Base-by-base conservation (phyloP, 345 rosid species). In the Populus alba region DNA sequence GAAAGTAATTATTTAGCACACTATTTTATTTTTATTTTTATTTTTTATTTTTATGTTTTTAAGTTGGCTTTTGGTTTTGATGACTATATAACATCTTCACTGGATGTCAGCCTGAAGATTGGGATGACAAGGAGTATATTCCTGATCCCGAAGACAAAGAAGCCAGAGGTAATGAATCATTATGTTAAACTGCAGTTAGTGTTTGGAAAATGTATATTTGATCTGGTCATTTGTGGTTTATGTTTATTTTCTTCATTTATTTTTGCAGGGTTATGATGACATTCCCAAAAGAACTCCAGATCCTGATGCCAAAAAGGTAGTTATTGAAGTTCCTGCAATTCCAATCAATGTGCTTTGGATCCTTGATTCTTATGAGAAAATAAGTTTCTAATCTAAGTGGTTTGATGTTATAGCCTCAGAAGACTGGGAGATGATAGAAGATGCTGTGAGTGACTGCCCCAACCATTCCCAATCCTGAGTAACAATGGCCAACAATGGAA, bases 391-490 rank as follows among this genome's bases (percentile, higher is more conserved):
- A 81, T 75, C 72, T 49, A 76, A 37, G 45, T 66, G 18, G 55
- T 62, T 67, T 72, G 17, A 23, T 15, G 43, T 31, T 73, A 45
- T 83, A 97, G 99, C 99, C 99, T 70, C n/a, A n/a, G 98, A 97
- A 78, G 98, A 94, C 83, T 97, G 99, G 99, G 97, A 97, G 99
- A 94, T 7, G 97, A 97, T n/a, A 83, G 99, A 97, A 86, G 99
- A 97, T 87, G 98, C n/a, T n/a, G 98, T 88, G 99, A 94, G 81
- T 97, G 99, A 91, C 97, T 61, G 83, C 92, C 71, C 95, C 99
- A n/a, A 97, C 99, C 67, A 90, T 92, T 70, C 80, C 97, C 74
- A 97, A 97, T 90, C 98, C 99, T 17, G 97, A 97, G 82, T 92
- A 94, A 94, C 94, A 91, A 87, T 82, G 99, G 99, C 70, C 91